Percentiles rank a stretch among this genome's conserved stretches.
Conservation (phyloP, 1,139 yeast genomes). For the Diutina sp. region DNA sequence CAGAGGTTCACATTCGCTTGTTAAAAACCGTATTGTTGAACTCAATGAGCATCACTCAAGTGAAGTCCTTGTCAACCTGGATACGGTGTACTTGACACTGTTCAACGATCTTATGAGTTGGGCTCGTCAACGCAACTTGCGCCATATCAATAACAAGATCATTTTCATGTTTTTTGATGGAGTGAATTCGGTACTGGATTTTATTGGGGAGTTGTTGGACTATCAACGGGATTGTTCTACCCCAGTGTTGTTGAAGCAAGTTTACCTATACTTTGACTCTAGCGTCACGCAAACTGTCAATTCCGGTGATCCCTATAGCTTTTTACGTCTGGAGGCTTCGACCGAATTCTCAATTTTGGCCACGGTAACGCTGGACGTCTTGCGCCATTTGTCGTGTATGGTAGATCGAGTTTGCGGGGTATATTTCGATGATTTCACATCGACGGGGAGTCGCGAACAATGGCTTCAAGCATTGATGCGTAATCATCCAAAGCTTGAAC, state of each 20-base stretch:
- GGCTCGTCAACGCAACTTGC: conserved; percentile 1
- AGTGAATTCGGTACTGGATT: conserved; percentile 18
- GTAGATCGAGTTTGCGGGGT: conserved; percentile 19
- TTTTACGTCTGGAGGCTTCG: conserved; percentile 3
- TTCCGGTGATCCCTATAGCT: background rate
- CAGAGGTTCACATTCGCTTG: conserved; percentile 21
- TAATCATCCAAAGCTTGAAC: conserved; percentile 1
- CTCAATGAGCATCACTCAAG: conserved; percentile 14
- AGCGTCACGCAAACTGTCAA: conserved; percentile 7
- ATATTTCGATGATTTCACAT: conserved; percentile 20
- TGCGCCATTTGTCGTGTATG: conserved; percentile 23
- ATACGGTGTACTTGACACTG: conserved; percentile 16
- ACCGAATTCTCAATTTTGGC: conserved; percentile 16
- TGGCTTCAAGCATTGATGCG: background rate
- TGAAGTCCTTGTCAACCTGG: conserved; percentile 16
- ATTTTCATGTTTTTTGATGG: conserved; percentile 31
- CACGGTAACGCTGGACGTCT: conserved; percentile 22
- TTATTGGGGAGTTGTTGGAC: conserved; percentile 21
- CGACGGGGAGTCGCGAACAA: background rate
- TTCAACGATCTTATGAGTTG: conserved; percentile 10
- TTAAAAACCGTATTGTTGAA: conserved; percentile 15
- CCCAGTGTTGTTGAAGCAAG: conserved; percentile 11
- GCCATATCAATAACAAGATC: conserved; percentile 16
- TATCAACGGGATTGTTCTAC: conserved; percentile 4
- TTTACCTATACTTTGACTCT: conserved; percentile 24